These are phyloP conservation scores for Ananas comosus DNA, from an alignment of 176 grass and related monocot genomes.

Conservation along the genomic window DNA sequence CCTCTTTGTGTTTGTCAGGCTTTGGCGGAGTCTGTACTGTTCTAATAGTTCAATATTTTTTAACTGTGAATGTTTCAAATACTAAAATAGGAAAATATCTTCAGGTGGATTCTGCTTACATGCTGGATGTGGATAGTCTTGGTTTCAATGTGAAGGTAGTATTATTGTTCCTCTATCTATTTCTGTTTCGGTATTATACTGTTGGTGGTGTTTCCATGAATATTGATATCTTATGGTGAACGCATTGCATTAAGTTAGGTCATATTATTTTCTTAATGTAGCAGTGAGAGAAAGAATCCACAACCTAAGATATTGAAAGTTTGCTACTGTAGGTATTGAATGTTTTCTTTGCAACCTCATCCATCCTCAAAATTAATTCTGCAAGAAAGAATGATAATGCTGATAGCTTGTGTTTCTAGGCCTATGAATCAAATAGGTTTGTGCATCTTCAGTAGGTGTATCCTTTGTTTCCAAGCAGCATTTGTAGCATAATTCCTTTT, in stretches of 20 bases:
- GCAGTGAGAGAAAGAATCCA: too few relatives aligned
- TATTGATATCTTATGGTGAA: not conserved
- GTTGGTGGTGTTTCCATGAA: conserved; percentile 14
- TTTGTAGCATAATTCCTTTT: too few relatives aligned
- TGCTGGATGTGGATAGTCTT: conserved; percentile 82
- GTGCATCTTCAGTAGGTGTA: not conserved
- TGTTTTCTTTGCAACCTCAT: not conserved
- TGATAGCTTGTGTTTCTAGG: not conserved
- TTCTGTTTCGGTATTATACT: not conserved
- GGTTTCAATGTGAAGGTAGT: conserved; percentile 92
- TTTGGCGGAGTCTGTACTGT: not conserved
- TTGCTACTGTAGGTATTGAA: not conserved
- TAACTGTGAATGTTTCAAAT: not conserved
- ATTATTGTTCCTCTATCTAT: conserved; percentile 5
- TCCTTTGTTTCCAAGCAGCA: too few relatives aligned
- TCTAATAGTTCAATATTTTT: not conserved
- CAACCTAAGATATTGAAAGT: too few relatives aligned
- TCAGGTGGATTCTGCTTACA: conserved; percentile 89
- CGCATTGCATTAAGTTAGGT: not conserved
- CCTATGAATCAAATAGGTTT: not conserved
- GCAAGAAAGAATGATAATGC: not conserved
- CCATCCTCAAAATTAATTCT: not conserved
- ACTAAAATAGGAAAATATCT: conserved; percentile 19
- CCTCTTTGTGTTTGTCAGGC: not conserved
- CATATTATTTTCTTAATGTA: not conserved